Percentiles rank a stretch among this genome's conserved stretches.
phyloP scores from a whole-genome alignment of 2,329 filamentous ascomycete genomes.

The Alternaria angustiovoidea region DNA sequence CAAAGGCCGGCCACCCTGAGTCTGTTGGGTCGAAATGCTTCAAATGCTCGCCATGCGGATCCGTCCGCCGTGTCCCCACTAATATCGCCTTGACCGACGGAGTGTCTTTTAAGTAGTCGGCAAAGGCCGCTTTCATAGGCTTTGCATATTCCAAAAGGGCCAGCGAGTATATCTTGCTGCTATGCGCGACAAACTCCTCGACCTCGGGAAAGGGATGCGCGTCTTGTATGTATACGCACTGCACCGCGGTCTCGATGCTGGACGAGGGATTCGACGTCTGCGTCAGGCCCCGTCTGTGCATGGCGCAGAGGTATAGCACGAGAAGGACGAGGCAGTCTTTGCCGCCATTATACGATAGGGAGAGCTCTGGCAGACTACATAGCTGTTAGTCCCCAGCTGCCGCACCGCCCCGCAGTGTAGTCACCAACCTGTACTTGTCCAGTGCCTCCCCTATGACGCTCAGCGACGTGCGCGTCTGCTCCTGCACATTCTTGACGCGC shows the following conservation, averaged over 20 bases:
- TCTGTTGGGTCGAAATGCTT: slow-evolving; percentile 89
- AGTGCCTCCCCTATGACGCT: slow-evolving; percentile 78
- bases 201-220: slow-evolving; percentile 85
- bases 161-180: slow-evolving; percentile 75
- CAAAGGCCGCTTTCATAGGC: slow-evolving; percentile 83
- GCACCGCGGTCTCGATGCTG: slow-evolving; percentile 59
- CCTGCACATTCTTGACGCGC: slow-evolving; percentile 71
- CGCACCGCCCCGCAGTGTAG: slow-evolving; percentile 4
- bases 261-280: slow-evolving; percentile 29
- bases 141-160: slow-evolving; percentile 76
- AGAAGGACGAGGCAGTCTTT: slow-evolving; percentile 97
- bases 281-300: slow-evolving; percentile 53
- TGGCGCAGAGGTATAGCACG: slow-evolving; percentile 78
- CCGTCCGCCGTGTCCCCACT: slow-evolving; percentile 87
- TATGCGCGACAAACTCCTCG: slow-evolving; percentile 78
- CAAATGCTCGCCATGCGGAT: slow-evolving; percentile 83
- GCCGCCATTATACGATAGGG: slow-evolving; percentile 95
- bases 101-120: slow-evolving; percentile 73
- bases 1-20: slow-evolving; percentile 86
- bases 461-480: slow-evolving; percentile 76
- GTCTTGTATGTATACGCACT: slow-evolving; percentile 89
- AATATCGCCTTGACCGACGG: slow-evolving; percentile 78
- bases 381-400: slow-evolving; percentile 27
- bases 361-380: slow-evolving; percentile 75
- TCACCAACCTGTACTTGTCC: slow-evolving; percentile 73